These are phyloP conservation scores for Epithele typhae DNA, from an alignment of 768 basidiomycete species.

Conservation along the genomic window DNA sequence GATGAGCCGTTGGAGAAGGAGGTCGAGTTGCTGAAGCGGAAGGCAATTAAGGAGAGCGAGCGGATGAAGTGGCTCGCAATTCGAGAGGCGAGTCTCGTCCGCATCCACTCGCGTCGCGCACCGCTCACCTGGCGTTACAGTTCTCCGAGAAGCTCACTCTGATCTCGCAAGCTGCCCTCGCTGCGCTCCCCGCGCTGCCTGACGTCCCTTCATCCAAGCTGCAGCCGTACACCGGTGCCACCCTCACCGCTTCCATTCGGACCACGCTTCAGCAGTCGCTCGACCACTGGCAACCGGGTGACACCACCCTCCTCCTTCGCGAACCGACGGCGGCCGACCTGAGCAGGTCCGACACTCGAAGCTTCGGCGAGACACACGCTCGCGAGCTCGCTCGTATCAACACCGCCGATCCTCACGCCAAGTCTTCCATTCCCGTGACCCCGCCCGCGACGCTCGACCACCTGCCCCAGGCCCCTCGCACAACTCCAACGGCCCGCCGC, in stretches of 20 bases:
- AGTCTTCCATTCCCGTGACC: constrained; percentile 37
- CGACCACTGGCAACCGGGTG: constrained; percentile 72
- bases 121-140: constrained; percentile 31
- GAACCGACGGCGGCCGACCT: constrained; percentile 49
- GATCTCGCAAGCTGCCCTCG: constrained; percentile 63
- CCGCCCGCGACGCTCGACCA: constrained; percentile 31
- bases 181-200: constrained; percentile 61
- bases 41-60: constrained; percentile 73
- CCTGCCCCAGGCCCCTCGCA: constrained; percentile 15
- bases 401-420: constrained; percentile 22
- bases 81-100: constrained; percentile 52
- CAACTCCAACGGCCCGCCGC: constrained; percentile 5
- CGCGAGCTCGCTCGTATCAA: constrained; percentile 61
- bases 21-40: constrained; percentile 67
- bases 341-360: constrained; percentile 67
- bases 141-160: constrained; percentile 79
- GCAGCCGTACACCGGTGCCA: constrained; percentile 56
- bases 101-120: neutral
- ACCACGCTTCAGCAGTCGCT: constrained; percentile 75
- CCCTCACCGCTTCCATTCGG: constrained; percentile 63
- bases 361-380: constrained; percentile 83
- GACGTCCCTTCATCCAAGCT: constrained; percentile 55
- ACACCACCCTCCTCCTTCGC: constrained; percentile 45
- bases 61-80: constrained; percentile 75
- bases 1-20: constrained; percentile 68